These are phyloP conservation scores for Epipyxis sp. DNA, from an alignment of 108 stramenopile species.

Conservation along the genomic window DNA sequence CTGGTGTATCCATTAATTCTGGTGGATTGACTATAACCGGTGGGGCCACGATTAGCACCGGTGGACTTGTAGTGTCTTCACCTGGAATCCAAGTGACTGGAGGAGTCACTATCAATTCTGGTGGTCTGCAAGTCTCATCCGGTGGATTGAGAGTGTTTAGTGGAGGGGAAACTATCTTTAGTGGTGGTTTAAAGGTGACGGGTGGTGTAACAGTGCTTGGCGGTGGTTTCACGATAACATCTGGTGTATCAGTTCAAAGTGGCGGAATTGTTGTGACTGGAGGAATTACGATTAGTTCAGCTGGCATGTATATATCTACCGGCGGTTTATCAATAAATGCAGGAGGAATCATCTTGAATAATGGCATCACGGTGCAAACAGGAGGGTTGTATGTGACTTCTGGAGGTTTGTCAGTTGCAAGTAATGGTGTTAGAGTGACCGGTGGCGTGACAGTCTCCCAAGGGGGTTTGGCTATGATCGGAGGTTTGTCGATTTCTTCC, in stretches of 20 bases:
- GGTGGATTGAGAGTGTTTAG: not conserved
- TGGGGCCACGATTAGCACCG: not conserved
- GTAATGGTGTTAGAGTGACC: not conserved
- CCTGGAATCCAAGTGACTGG: conserved; percentile 26
- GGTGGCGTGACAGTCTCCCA: not conserved
- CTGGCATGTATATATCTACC: not conserved
- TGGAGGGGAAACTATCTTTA: not conserved
- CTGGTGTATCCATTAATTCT: not conserved
- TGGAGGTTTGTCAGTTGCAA: not conserved
- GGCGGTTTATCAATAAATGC: not conserved
- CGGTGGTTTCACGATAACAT: conserved; percentile 10
- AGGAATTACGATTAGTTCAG: conserved; percentile 2
- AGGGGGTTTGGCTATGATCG: conserved; percentile 21
- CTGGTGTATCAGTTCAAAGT: not conserved
- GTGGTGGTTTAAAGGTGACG: not conserved
- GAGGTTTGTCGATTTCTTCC: not conserved
- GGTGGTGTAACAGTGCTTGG: not conserved
- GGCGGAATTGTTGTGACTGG: conserved; percentile 24
- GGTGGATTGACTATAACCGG: conserved; percentile 15
- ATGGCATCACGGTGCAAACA: not conserved
- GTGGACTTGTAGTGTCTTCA: not conserved
- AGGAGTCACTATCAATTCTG: not conserved
- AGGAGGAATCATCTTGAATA: not conserved
- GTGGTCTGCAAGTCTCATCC: not conserved
- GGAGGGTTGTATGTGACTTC: not conserved